phyloP scores from a whole-genome alignment of 305 asterid genomes.

The Petunia hybrid region DNA sequence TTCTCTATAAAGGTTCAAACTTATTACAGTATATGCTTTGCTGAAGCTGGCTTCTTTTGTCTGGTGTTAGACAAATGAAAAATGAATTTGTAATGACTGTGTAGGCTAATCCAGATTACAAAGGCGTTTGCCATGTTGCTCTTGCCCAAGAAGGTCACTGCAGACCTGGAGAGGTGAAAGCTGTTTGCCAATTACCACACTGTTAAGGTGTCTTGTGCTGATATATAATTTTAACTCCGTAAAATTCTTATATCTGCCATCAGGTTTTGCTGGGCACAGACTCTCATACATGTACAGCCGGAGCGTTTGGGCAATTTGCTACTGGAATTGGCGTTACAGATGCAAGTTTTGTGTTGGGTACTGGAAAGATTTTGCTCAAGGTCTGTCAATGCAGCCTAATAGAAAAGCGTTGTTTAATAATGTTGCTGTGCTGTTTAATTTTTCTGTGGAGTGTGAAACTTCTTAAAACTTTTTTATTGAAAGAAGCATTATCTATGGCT shows the following conservation, averaged over 20 bases:
- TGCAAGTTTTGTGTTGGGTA: conserved; percentile 84
- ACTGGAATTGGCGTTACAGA: conserved; percentile 96
- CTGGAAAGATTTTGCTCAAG: conserved; percentile 94
- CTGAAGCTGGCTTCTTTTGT: too few relatives aligned
- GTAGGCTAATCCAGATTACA: conserved; percentile 95
- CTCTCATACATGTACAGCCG: conserved; percentile 95
- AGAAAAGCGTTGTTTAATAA: too few relatives aligned
- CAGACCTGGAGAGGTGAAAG: conserved; percentile 94
- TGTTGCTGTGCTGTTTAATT: background rate
- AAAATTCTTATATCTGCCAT: conserved; percentile 29
- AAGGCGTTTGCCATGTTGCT: conserved; percentile 98
- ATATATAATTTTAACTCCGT: background rate
- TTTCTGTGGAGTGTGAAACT: background rate
- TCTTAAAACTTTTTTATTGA: too few relatives aligned
- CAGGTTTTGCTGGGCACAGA: conserved; percentile 93
- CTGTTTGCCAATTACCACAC: background rate
- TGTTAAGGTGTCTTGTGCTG: background rate
- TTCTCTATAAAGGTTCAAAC: too few relatives aligned
- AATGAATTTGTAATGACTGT: conserved; percentile 30
- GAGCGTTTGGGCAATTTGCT: conserved; percentile 97
- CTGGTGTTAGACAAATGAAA: too few relatives aligned
- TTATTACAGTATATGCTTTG: too few relatives aligned
- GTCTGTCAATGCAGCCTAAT: conserved; percentile 37
- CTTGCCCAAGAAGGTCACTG: conserved; percentile 99
- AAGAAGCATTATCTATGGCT: background rate